Evolutionary conservation across 345 rosid species (phyloP), one percentile per base, ranked within the genome.

Genomic region (Cardiospermum halicacabum): DNA sequence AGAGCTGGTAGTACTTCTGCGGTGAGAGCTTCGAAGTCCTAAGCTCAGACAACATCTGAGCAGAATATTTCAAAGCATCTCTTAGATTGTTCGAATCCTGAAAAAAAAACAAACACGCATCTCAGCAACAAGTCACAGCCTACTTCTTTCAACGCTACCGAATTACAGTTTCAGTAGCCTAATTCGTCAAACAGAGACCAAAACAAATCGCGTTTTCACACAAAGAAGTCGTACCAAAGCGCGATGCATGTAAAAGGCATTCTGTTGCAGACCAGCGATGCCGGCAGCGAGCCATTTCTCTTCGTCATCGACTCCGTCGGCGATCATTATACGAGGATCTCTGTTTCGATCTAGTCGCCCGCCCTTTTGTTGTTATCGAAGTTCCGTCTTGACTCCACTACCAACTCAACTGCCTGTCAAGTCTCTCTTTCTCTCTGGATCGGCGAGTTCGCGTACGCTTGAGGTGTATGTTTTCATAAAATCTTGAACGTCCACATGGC

Each of bases 11-110:
- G 72, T 94, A 94, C 75, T 94, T 94, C 26, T 89, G 97, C 28
- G 99, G 99, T 22, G 97, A 91, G 58, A 94, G 95, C 83, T 89
- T 91, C 56, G 97, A 91, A 69, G 99, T 94, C 63, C 99, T 91
- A 11, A 94, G 88, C 83, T 94, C 97, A 37, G 97, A 85, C 11
- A 94, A 83, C 99, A 94, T 94, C 89, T 91, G 99, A 72, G 99
- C 93, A 53, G 99, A 94, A 79, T 85, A 94, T 81, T 91, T 94
- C 69, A 94, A 83, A 49, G 97, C 97, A 71, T 94, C 99, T 76
- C 92, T 80, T 56, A 91, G 80, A 88, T 94, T 91, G 75, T 91
- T 94, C 61, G 99, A 78, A 58, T 94, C 99, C 99, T 94, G 75
- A 64, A 0, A 53, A 25, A 56, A 47, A 22, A 13, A 26, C 56